Evolutionary conservation across 164 flowering plant genomes (phyloP).

Genomic region (Annona cherimola): DNA sequence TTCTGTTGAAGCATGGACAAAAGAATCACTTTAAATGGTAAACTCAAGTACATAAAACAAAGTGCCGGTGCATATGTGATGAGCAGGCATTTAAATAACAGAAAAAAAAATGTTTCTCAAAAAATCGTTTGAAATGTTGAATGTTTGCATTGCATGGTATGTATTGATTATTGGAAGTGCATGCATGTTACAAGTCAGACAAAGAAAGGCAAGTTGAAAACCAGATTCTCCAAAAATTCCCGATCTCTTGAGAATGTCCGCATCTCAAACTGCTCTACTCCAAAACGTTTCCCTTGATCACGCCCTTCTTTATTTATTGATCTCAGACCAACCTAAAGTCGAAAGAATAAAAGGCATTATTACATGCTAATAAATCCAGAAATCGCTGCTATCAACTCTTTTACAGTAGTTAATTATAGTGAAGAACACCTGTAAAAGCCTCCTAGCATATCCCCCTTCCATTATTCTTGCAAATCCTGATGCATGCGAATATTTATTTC

Average conservation of each 20-base stretch:
- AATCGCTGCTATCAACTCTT: too few species aligned
- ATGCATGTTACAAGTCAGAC: slow-evolving; percentile 7
- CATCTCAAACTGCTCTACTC: slow-evolving; percentile 97
- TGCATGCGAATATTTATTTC: slow-evolving; percentile 95
- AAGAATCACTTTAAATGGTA: not conserved
- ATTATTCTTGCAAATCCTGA: slow-evolving; percentile 97
- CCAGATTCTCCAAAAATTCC: slow-evolving; percentile 78
- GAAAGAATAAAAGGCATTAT: not conserved
- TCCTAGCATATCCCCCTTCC: slow-evolving; percentile 98
- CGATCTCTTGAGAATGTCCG: slow-evolving; percentile 87
- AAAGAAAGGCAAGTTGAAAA: slow-evolving; percentile 23
- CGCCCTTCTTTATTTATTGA: slow-evolving; percentile 90
- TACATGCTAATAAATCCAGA: too few species aligned
- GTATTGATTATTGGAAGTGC: too few species aligned
- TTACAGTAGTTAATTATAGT: too few species aligned
- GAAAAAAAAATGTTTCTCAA: too few species aligned
- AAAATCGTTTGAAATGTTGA: too few species aligned
- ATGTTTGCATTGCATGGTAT: not conserved
- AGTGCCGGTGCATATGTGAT: not conserved
- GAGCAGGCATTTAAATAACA: not conserved
- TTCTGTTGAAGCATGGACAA: slow-evolving; percentile 39
- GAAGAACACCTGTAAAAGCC: slow-evolving; percentile 69
- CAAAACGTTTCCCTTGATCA: slow-evolving; percentile 87
- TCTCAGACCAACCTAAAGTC: slow-evolving; percentile 81
- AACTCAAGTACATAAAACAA: not conserved